A percentile compares a stretch with the other conserved stretches of the same genome.
These are phyloP conservation scores for Calonectria multiphialidica DNA, from an alignment of 2,329 filamentous ascomycete genomes.

Conservation along the genomic window DNA sequence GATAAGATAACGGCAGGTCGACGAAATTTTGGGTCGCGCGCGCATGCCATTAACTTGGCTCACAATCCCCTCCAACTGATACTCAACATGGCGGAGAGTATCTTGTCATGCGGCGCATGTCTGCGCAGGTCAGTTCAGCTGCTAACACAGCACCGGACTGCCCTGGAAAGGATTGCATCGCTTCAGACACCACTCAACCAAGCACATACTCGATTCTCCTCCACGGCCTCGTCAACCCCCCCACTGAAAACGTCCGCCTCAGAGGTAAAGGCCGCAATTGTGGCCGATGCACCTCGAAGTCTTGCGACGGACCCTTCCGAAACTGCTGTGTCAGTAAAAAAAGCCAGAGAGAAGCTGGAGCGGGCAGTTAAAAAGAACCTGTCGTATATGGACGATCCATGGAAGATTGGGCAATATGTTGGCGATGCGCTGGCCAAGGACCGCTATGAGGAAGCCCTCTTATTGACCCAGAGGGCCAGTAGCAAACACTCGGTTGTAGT, in stretches of 20 bases:
- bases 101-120: conserved; percentile 44
- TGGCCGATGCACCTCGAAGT: conserved; percentile 38
- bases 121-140: conserved; percentile 42
- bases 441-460: conserved; percentile 74
- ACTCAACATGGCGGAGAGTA: conserved; percentile 41
- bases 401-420: conserved; percentile 79
- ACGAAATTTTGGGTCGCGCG: conserved; percentile 21
- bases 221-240: conserved; percentile 9
- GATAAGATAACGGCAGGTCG: conserved; percentile 43
- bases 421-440: conserved; percentile 68
- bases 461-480: conserved; percentile 78
- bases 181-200: conserved; percentile 24
- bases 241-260: conserved; percentile 2
- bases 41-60: background rate
- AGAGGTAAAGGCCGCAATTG: background rate
- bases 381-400: conserved; percentile 75
- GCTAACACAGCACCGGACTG: conserved; percentile 21
- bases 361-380: conserved; percentile 67
- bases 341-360: conserved; percentile 45
- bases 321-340: conserved; percentile 31
- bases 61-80: background rate
- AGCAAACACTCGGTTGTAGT: conserved; percentile 74
- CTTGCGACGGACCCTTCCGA: conserved; percentile 32
- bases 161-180: conserved; percentile 17
- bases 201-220: conserved; percentile 27